These are phyloP conservation scores for Pseudodiploospora longispora DNA, from an alignment of 2,329 filamentous ascomycete genomes.

Conservation along the genomic window DNA sequence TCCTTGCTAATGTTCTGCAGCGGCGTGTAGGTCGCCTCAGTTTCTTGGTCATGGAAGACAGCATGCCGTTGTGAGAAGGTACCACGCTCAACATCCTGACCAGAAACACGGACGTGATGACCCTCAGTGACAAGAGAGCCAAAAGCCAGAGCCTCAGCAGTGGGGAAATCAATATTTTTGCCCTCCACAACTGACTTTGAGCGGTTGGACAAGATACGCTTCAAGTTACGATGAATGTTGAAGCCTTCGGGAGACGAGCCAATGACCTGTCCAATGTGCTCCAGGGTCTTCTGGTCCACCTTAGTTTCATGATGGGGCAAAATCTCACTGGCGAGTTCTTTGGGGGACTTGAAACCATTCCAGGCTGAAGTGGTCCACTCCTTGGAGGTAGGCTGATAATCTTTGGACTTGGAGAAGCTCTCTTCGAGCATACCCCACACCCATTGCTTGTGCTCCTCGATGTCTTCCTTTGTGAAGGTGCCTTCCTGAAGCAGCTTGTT, in stretches of 20 bases:
- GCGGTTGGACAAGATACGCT: constrained; percentile 84
- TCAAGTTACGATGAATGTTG: constrained; percentile 86
- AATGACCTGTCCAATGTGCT: constrained; percentile 76
- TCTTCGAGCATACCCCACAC: constrained; percentile 99
- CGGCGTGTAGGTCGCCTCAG: constrained; percentile 84
- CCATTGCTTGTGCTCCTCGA: constrained; percentile 99
- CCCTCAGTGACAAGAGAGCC: constrained; percentile 86
- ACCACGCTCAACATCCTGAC: constrained; percentile 98
- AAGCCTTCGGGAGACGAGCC: constrained; percentile 76
- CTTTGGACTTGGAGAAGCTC: constrained; percentile 93
- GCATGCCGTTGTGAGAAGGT: constrained; percentile 98
- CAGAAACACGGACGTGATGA: constrained; percentile 94
- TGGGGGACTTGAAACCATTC: constrained; percentile 99
- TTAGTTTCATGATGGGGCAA: constrained; percentile 85
- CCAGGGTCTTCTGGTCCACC: constrained; percentile 62
- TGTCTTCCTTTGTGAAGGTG: constrained; percentile 93
- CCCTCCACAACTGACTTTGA: constrained; percentile 90
- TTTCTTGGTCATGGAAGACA: constrained; percentile 96
- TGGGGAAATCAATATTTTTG: constrained; percentile 95
- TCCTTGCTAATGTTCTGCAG: constrained; percentile 82
- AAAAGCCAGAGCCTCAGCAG: constrained; percentile 91
- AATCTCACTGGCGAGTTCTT: constrained; percentile 91
- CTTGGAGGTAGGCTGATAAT: constrained; percentile 92
- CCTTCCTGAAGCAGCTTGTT: constrained; percentile 85
- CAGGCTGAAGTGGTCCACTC: constrained; percentile 98